Conservation (phyloP, 2,329 filamentous ascomycete species). For the Aplosporella prunicola region DNA sequence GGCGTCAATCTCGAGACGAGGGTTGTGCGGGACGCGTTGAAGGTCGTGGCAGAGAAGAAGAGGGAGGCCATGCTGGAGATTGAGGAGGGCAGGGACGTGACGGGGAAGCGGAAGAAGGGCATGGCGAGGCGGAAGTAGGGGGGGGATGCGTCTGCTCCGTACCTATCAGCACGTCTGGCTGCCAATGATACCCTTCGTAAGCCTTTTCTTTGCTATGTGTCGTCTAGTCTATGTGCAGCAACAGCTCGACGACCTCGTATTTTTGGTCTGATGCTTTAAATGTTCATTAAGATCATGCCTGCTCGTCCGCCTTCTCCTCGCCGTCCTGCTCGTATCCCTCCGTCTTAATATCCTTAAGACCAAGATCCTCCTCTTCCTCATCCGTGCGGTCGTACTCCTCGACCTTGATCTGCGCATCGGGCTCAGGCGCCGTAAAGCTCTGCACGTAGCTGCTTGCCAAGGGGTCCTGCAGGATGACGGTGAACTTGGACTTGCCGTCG, state of each 20-base stretch:
- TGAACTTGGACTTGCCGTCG: constrained; percentile 69
- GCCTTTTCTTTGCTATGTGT: no score
- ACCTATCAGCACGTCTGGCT: no score
- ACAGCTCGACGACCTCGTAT: no score
- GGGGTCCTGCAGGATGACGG: constrained; percentile 75
- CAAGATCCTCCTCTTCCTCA: constrained; percentile 89
- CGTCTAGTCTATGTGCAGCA: no score
- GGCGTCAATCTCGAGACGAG: constrained; percentile 89
- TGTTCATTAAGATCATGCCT: no score
- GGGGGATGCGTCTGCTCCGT: no score
- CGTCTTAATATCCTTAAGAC: constrained; percentile 83
- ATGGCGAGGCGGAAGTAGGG: constrained; percentile 16
- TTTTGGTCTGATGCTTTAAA: no score
- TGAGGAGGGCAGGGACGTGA: constrained; percentile 83
- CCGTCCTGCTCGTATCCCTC: constrained; percentile 75
- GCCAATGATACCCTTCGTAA: no score
- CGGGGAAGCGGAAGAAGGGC: constrained; percentile 59
- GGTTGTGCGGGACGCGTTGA: constrained; percentile 75
- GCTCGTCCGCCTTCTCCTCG: constrained; percentile 14
- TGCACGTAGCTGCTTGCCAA: constrained; percentile 91
- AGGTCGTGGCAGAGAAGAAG: constrained; percentile 91
- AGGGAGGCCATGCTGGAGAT: constrained; percentile 82
- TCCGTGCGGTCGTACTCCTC: constrained; percentile 80
- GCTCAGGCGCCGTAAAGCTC: constrained; percentile 67
- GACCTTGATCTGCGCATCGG: constrained; percentile 71